These are phyloP conservation scores for Mucor indicus DNA, from an alignment of 371 early-diverging fungal species.

Conservation along the genomic window DNA sequence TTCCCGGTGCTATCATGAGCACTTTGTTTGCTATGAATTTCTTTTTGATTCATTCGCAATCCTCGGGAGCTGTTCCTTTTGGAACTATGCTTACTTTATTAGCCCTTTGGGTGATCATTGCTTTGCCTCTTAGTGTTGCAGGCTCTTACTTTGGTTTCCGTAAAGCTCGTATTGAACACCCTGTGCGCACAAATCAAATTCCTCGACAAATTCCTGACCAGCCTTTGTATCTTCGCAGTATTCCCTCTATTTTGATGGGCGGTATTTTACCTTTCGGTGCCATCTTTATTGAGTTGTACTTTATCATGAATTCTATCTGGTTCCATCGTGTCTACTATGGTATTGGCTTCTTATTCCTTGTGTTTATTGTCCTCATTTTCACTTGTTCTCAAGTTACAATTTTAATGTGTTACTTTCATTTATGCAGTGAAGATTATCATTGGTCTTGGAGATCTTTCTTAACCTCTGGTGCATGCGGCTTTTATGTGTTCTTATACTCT, in stretches of 20 bases:
- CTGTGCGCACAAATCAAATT: constrained; percentile 90
- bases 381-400: constrained; percentile 86
- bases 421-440: constrained; percentile 90
- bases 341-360: constrained; percentile 81
- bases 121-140: constrained; percentile 83
- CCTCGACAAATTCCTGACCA: constrained; percentile 90
- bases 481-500: constrained; percentile 88
- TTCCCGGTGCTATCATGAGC: constrained; percentile 78
- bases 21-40: constrained; percentile 83
- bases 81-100: constrained; percentile 85
- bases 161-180: constrained; percentile 79
- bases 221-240: constrained; percentile 64
- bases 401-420: constrained; percentile 86
- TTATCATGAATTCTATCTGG: constrained; percentile 93
- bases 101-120: constrained; percentile 85
- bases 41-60: constrained; percentile 79
- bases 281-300: constrained; percentile 86
- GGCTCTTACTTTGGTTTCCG: constrained; percentile 95
- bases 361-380: constrained; percentile 76
- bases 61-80: constrained; percentile 93
- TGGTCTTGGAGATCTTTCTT: constrained; percentile 96
- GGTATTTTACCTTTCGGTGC: constrained; percentile 90
- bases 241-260: constrained; percentile 78
- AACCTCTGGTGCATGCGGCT: constrained; percentile 81
- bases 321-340: constrained; percentile 88